A percentile compares a stretch with the other conserved stretches of the same genome.
Conservation (phyloP, 768 basidiomycete species). For the Rubroboletus satanas region DNA sequence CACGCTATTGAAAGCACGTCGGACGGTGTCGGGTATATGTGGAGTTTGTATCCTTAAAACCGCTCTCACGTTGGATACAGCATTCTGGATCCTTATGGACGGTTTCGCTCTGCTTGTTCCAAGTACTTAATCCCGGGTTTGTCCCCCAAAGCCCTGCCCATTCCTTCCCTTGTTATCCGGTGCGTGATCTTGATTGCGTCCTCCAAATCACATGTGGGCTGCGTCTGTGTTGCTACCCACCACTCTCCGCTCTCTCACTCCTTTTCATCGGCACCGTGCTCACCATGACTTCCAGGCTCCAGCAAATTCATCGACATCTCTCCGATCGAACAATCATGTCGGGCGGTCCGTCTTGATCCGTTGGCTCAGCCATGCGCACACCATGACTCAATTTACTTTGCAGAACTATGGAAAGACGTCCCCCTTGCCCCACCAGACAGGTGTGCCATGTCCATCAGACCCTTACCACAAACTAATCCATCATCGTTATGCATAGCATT, state of each 20-base stretch:
- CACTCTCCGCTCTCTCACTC: neutral
- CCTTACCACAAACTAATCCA: slow-evolving; percentile 1
- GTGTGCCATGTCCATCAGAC: slow-evolving; percentile 34
- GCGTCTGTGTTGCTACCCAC: neutral
- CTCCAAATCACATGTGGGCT: slow-evolving; percentile 18
- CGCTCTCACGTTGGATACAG: neutral
- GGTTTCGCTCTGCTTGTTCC: neutral
- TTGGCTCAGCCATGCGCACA: neutral
- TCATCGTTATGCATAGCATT: slow-evolving; percentile 49
- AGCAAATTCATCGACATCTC: slow-evolving; percentile 58
- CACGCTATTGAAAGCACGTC: neutral
- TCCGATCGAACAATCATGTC: slow-evolving; percentile 41
- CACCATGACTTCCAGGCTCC: slow-evolving; percentile 55
- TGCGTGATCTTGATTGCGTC: neutral
- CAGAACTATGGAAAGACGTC: slow-evolving; percentile 73
- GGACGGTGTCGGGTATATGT: slow-evolving; percentile 3
- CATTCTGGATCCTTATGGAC: neutral
- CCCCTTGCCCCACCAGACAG: slow-evolving; percentile 85
- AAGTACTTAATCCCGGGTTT: slow-evolving; percentile 2
- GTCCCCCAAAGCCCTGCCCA: neutral
- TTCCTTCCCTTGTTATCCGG: neutral
- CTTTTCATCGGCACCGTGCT: neutral
- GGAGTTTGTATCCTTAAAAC: neutral
- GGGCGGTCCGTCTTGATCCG: slow-evolving; percentile 44
- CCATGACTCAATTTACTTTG: neutral